Evolutionary conservation across 371 early-diverging fungal species (phyloP).

Genomic region (Funneliformis caledonium): DNA sequence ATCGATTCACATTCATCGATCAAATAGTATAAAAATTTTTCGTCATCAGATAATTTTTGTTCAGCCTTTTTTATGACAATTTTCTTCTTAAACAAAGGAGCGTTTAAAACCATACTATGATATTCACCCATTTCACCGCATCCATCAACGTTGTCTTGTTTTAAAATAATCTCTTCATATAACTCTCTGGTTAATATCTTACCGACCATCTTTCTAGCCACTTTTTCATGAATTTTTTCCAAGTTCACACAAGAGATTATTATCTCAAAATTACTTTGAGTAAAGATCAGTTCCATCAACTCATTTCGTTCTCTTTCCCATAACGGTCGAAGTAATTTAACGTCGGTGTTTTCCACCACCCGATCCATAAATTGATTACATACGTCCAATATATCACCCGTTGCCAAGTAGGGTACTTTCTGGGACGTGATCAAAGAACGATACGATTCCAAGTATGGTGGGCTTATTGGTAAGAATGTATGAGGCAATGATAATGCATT

Average conservation of each 20-base stretch:
- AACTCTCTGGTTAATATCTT: conserved; percentile 1
- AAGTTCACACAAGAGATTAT: conserved; percentile 14
- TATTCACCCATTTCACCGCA: conserved; percentile 30
- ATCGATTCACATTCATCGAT: conserved; percentile 43
- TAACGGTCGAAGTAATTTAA: conserved; percentile 15
- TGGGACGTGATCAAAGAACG: neutral
- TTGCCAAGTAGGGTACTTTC: conserved; percentile 7
- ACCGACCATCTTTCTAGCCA: conserved; percentile 8
- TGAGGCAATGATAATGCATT: conserved; percentile 4
- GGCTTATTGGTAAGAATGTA: neutral
- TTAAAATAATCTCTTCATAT: conserved; percentile 10
- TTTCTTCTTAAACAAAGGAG: conserved; percentile 25
- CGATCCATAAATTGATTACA: conserved; percentile 20
- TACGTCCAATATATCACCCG: conserved; percentile 32
- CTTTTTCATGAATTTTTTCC: conserved; percentile 21
- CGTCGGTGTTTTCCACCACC: neutral
- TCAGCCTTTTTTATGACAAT: conserved; percentile 17
- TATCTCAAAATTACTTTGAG: neutral
- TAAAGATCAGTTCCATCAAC: conserved; percentile 14
- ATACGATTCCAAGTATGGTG: conserved; percentile 30
- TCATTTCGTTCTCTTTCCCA: conserved; percentile 15
- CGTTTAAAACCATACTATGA: conserved; percentile 27
- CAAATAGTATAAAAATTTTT: conserved; percentile 12
- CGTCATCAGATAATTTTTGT: neutral
- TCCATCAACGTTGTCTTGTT: conserved; percentile 19